Percentiles rank a stretch among this genome's conserved stretches.
Conservation (phyloP, 495 filamentous ascomycete genomes). For the Lasiosphaeria ovina region DNA sequence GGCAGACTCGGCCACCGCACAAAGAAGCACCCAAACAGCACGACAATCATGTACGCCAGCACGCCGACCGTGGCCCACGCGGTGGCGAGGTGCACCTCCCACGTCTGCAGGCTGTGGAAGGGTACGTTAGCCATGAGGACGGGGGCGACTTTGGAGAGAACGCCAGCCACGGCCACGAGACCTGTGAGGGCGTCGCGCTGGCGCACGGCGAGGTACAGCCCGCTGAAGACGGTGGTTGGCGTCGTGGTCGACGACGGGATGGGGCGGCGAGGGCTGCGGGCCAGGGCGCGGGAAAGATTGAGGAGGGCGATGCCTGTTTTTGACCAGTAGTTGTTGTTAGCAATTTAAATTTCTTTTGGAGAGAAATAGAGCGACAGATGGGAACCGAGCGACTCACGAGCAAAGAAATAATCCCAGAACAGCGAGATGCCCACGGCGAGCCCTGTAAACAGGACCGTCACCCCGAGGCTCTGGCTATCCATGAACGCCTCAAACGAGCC, state of each 20-base stretch:
- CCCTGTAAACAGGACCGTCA: background rate
- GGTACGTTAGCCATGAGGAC: conserved; percentile 2
- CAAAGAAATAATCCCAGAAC: conserved; percentile 4
- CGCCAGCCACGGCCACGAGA: background rate
- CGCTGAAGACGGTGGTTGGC: background rate
- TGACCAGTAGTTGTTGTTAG: background rate
- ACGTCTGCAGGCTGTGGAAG: conserved; percentile 4
- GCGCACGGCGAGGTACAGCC: background rate
- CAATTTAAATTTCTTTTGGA: background rate
- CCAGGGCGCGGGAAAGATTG: background rate
- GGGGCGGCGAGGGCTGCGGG: background rate
- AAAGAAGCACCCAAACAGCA: background rate
- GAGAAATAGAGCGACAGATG: background rate
- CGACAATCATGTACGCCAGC: conserved; percentile 2
- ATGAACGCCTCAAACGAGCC: conserved; percentile 6
- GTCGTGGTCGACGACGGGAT: background rate
- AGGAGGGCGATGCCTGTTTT: background rate
- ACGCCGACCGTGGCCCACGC: conserved; percentile 1
- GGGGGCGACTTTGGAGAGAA: conserved; percentile 1
- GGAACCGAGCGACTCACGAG: background rate
- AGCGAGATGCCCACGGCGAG: conserved; percentile 1
- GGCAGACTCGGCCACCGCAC: background rate
- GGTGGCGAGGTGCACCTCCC: background rate
- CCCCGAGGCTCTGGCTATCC: background rate
- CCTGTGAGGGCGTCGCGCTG: background rate